Evolutionary conservation across 2,329 filamentous ascomycete genomes (phyloP).

Genomic region (Fusarium paranaense): DNA sequence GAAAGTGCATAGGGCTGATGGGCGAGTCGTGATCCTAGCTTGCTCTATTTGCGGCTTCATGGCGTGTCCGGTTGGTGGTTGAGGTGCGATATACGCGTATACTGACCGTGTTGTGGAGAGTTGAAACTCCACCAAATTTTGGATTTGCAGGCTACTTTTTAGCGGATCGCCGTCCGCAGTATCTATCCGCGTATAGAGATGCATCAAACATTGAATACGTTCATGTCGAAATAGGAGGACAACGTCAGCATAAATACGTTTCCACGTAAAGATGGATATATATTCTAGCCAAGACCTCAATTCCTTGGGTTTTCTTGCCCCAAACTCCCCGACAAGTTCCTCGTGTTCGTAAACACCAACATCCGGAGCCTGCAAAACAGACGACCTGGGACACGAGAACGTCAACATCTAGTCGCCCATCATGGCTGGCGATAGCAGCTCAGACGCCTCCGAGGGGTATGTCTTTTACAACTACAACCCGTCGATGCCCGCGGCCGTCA

Average conservation of each 20-base stretch:
- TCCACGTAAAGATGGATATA: slow-evolving; percentile 28
- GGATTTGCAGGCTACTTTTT: slow-evolving; percentile 6
- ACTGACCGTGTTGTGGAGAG: background rate
- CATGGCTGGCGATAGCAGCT: slow-evolving; percentile 25
- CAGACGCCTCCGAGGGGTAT: slow-evolving; percentile 17
- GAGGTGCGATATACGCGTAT: slow-evolving; percentile 31
- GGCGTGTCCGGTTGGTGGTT: background rate
- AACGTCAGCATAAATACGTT: background rate
- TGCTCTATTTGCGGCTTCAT: background rate
- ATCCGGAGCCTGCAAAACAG: background rate
- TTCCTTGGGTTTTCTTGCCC: background rate
- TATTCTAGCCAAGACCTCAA: slow-evolving; percentile 8
- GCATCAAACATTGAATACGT: background rate
- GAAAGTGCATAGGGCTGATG: slow-evolving; percentile 18
- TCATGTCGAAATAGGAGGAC: background rate
- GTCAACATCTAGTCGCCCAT: background rate
- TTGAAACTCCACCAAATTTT: background rate
- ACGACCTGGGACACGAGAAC: background rate
- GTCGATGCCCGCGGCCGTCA: slow-evolving; percentile 55
- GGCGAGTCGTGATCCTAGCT: background rate
- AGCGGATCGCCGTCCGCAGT: slow-evolving; percentile 3
- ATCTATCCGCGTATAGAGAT: slow-evolving; percentile 28
- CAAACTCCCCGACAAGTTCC: background rate
- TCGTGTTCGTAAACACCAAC: background rate
- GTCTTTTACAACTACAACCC: slow-evolving; percentile 61